phyloP scores from a whole-genome alignment of 1,284 basidiomycete species.

The Phellinidium pouzarii region DNA sequence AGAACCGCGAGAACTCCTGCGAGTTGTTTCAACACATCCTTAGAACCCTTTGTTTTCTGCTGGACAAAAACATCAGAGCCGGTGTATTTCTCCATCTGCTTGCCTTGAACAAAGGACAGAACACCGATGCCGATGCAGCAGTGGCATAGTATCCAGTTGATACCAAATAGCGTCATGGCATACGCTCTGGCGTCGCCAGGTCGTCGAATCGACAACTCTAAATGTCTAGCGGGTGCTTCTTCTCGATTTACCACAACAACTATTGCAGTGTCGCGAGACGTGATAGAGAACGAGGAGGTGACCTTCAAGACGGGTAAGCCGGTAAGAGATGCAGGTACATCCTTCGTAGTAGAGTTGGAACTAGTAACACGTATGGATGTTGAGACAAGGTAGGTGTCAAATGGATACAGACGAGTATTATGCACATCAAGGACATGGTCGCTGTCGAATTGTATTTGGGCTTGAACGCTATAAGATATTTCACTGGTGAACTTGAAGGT shows the following conservation, averaged over 20 bases:
- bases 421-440: conserved; percentile 55
- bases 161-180: conserved; percentile 39
- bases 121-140: conserved; percentile 39
- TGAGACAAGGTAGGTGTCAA: conserved; percentile 48
- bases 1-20: conserved; percentile 37
- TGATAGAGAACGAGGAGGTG: conserved; percentile 43
- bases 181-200: conserved; percentile 40
- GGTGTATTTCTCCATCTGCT: neutral
- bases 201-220: conserved; percentile 39
- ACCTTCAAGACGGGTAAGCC: conserved; percentile 38
- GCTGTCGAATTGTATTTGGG: conserved; percentile 49
- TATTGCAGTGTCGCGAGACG: conserved; percentile 36
- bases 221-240: conserved; percentile 32
- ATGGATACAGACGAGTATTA: conserved; percentile 47
- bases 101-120: conserved; percentile 27
- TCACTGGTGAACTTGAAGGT: neutral
- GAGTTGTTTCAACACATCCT: conserved; percentile 34
- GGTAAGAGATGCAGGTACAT: conserved; percentile 35
- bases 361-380: conserved; percentile 39
- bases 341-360: conserved; percentile 14
- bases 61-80: neutral
- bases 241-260: conserved; percentile 21
- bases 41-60: conserved; percentile 27
- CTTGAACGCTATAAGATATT: conserved; percentile 39
- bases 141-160: conserved; percentile 50